Conservation (phyloP, 345 rosid genomes). For the Cardamine occulta region DNA sequence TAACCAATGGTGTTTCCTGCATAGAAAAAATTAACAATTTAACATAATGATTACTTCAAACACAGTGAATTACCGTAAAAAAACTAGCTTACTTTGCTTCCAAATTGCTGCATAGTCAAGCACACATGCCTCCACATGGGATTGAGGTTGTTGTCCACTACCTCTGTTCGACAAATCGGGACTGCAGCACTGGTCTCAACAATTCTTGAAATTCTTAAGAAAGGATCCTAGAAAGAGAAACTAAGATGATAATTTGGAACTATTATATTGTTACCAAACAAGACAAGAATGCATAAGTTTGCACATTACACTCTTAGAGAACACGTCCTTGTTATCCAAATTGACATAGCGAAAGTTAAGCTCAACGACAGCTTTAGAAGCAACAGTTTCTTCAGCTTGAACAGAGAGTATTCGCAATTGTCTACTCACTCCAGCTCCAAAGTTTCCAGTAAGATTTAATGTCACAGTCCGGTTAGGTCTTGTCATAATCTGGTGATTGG, state of each 20-base stretch:
- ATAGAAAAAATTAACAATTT: background rate
- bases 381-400: slow-evolving; percentile 72
- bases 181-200: slow-evolving; percentile 57
- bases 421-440: slow-evolving; percentile 48
- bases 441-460: slow-evolving; percentile 52
- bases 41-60: slow-evolving; percentile 14
- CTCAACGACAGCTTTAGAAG: slow-evolving; percentile 65
- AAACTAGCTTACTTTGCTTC: slow-evolving; percentile 67
- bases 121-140: slow-evolving; percentile 71
- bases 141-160: slow-evolving; percentile 67
- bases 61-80: background rate
- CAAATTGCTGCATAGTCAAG: slow-evolving; percentile 80
- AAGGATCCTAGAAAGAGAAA: slow-evolving; percentile 66
- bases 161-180: slow-evolving; percentile 85
- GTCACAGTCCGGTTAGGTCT: slow-evolving; percentile 54
- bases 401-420: slow-evolving; percentile 62
- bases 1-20: slow-evolving; percentile 76
- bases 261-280: slow-evolving; percentile 1
- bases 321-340: slow-evolving; percentile 72
- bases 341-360: slow-evolving; percentile 54
- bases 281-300: background rate
- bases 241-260: background rate
- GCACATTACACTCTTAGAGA: slow-evolving; percentile 78
- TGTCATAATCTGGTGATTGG: slow-evolving; percentile 66
- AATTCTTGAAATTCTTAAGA: slow-evolving; percentile 76